Evolutionary conservation across 305 asterid species (phyloP).

Genomic region (Solanum hybrid): DNA sequence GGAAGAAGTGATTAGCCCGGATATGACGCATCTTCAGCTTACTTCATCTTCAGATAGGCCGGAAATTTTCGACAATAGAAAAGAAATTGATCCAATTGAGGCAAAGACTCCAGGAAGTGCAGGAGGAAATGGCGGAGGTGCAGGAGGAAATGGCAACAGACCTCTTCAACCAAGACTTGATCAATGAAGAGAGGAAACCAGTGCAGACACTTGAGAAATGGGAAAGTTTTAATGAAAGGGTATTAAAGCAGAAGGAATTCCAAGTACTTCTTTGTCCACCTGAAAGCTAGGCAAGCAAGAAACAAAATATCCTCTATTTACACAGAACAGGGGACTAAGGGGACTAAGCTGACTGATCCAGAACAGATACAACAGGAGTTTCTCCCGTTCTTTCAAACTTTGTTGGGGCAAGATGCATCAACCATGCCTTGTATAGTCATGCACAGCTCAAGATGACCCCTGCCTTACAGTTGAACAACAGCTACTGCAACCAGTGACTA

Average conservation of each 20-base stretch:
- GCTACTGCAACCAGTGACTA: not conserved
- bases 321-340: not conserved
- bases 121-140: not conserved
- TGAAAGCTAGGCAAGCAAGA: not conserved
- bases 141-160: not conserved
- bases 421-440: not conserved
- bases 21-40: not conserved
- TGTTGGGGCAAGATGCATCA: not conserved
- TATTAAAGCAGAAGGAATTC: not conserved
- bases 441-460: not conserved
- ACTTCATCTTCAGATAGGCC: not conserved
- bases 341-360: not conserved
- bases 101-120: not conserved
- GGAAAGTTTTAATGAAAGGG: not conserved
- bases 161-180: not conserved
- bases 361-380: not conserved
- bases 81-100: not conserved
- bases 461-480: not conserved
- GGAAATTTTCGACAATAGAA: not conserved
- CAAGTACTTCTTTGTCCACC: not conserved
- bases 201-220: not conserved
- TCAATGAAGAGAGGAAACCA: not conserved
- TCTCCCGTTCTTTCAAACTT: not conserved
- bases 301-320: not conserved
- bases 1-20: not conserved